Conservation (phyloP, 2,329 filamentous ascomycete species). For the Colletotrichum eremochloae region DNA sequence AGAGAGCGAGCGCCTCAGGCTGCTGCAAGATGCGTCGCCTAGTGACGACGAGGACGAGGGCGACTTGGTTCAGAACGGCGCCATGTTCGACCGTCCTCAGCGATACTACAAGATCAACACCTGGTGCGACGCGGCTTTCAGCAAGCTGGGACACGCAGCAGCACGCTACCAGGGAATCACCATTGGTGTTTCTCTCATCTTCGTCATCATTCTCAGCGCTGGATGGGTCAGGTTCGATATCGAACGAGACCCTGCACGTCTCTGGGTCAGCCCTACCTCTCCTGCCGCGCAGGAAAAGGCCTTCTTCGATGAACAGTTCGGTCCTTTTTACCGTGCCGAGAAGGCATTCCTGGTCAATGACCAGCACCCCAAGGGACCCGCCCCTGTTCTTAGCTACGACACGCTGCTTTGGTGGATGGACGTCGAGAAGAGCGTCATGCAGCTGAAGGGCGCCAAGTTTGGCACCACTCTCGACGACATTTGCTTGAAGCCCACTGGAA, state of each 20-base stretch:
- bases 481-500: conserved; percentile 92
- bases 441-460: conserved; percentile 77
- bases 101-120: conserved; percentile 88
- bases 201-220: conserved; percentile 83
- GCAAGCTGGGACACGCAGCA: conserved; percentile 81
- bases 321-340: conserved; percentile 94
- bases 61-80: conserved; percentile 81
- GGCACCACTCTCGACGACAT: conserved; percentile 83
- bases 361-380: conserved; percentile 71
- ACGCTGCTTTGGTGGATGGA: conserved; percentile 95
- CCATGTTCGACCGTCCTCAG: conserved; percentile 83
- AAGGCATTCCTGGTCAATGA: conserved; percentile 96
- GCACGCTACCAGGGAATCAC: conserved; percentile 88
- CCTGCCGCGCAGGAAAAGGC: conserved; percentile 91
- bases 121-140: conserved; percentile 84
- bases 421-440: conserved; percentile 82
- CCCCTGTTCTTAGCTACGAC: conserved; percentile 88
- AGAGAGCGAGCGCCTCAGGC: conserved; percentile 84
- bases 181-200: conserved; percentile 79
- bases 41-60: conserved; percentile 97
- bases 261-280: conserved; percentile 98
- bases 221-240: conserved; percentile 93
- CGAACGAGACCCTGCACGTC: conserved; percentile 87
- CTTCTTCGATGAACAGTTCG: conserved; percentile 94
- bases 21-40: conserved; percentile 85